Evolutionary conservation across 257 asterid species (phyloP).

Genomic region (Coffea eugenioides): DNA sequence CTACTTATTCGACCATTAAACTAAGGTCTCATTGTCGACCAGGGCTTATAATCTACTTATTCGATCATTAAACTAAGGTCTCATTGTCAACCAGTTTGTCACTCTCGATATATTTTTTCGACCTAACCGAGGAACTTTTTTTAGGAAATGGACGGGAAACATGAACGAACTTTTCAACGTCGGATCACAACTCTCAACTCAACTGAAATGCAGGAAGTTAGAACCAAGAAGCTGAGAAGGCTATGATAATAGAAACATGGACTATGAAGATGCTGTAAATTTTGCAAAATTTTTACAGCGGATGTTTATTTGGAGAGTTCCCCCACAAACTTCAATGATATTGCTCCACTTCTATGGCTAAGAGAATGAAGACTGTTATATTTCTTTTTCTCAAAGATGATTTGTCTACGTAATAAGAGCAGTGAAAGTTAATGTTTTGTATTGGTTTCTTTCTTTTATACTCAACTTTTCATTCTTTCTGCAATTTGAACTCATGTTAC

Average conservation of each 20-base stretch:
- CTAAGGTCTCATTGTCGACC: not conserved
- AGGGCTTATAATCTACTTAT: not conserved
- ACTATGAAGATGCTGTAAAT: not conserved
- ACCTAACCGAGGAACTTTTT: no score
- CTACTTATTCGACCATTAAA: no score
- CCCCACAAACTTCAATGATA: slow-evolving; percentile 14
- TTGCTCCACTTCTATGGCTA: not conserved
- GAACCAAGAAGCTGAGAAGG: not conserved
- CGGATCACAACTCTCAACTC: not conserved
- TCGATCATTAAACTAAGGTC: not conserved
- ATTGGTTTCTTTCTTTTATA: no score
- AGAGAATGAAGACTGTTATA: not conserved
- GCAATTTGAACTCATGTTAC: no score
- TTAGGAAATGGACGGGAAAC: not conserved
- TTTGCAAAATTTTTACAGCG: not conserved
- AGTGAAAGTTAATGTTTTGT: not conserved
- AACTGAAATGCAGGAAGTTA: not conserved
- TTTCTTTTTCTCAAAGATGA: not conserved
- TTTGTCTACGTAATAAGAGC: not conserved
- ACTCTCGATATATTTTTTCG: no score
- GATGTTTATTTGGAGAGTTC: not conserved
- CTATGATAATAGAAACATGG: not conserved
- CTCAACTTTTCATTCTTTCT: no score
- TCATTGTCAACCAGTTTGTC: not conserved
- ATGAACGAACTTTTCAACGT: not conserved